Evolutionary conservation across 2,329 filamentous ascomycete species (phyloP), one percentile per base, ranked within the genome.

Genomic region (Mycosphaerella sp.): DNA sequence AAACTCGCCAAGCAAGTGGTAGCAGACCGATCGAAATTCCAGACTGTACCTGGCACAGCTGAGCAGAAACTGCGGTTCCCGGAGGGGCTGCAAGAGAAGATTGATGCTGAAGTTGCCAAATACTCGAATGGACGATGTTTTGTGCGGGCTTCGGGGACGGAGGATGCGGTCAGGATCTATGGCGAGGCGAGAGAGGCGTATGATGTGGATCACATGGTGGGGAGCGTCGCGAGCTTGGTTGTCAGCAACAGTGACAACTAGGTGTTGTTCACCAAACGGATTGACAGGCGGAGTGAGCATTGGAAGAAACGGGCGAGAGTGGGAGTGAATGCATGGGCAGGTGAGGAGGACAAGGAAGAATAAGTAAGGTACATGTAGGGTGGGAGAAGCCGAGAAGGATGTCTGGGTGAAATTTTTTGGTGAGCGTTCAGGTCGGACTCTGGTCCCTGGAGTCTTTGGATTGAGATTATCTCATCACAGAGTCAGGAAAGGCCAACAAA

Each of bases 151-250:
- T 93, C 86, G 59, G 93, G 93, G 27, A 98, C 93, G 0, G 93
- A 98, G 71, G 94, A 98, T 69, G 91, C 89, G 2, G 90, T 95
- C 62, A 81, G 93, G 56, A 90, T 98, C 16, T 98, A 98, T 66
- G 91, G 91, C 6, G 93, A 98, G 73, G 93, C 93, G 3, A 87
- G 87, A 34, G 93, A 87, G 41, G 82, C 87, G 57, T 86, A 84
- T 13, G 91, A 97, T 71, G 89, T 90, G 1, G 90, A 96, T 64
- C 89, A 95, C 70, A 78, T 97, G 56, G 89, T 90, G 52, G 83
- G 83, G 62, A 87, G 89, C 68, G 89, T 97, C 42, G 83, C 55
- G 17, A 46, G 50, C 32, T 44, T 62, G 36, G 59, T 62, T 41
- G 51, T 42, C n/a, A 45, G 41, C n/a, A 49, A 52, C 46, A 54